phyloP scores from a whole-genome alignment of 2,329 filamentous ascomycete genomes.

The Colletotrichum brevisporum region DNA sequence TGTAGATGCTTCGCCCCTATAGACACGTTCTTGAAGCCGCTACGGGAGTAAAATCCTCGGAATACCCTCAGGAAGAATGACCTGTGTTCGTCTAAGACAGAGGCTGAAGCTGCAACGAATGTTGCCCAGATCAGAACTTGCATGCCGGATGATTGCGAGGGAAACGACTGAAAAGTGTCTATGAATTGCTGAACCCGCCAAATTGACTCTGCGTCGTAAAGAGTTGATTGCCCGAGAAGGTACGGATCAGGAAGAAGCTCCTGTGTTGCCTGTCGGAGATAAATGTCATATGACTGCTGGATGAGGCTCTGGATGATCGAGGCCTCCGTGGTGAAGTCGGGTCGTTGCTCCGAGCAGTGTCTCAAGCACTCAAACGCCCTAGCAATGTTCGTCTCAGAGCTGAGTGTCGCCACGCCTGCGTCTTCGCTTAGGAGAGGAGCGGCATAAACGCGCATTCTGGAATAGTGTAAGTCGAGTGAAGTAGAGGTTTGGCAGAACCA shows the following conservation, averaged over 20 bases:
- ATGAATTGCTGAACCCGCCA: constrained; percentile 46
- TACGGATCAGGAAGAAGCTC: background rate
- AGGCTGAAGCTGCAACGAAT: constrained; percentile 46
- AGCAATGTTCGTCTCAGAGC: background rate
- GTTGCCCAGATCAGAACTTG: constrained; percentile 48
- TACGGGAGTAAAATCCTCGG: constrained; percentile 41
- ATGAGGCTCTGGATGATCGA: constrained; percentile 35
- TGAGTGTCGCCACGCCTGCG: constrained; percentile 3
- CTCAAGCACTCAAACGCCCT: constrained; percentile 10
- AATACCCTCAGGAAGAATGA: constrained; percentile 43
- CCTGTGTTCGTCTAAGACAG: constrained; percentile 45
- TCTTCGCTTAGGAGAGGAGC: constrained; percentile 19
- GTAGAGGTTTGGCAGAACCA: background rate
- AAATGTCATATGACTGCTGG: constrained; percentile 37
- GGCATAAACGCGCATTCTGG: constrained; percentile 26
- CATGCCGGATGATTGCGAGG: constrained; percentile 40
- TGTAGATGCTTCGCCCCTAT: constrained; percentile 44
- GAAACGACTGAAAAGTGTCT: constrained; percentile 43
- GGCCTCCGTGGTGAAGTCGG: constrained; percentile 2
- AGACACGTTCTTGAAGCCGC: constrained; percentile 45
- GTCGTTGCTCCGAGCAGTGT: constrained; percentile 9
- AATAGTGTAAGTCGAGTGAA: background rate
- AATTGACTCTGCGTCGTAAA: constrained; percentile 28
- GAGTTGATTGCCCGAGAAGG: background rate
- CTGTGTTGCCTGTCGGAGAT: constrained; percentile 9